phyloP scores from a whole-genome alignment of 805 yeast genomes.

The Suhomyces faveliae region DNA sequence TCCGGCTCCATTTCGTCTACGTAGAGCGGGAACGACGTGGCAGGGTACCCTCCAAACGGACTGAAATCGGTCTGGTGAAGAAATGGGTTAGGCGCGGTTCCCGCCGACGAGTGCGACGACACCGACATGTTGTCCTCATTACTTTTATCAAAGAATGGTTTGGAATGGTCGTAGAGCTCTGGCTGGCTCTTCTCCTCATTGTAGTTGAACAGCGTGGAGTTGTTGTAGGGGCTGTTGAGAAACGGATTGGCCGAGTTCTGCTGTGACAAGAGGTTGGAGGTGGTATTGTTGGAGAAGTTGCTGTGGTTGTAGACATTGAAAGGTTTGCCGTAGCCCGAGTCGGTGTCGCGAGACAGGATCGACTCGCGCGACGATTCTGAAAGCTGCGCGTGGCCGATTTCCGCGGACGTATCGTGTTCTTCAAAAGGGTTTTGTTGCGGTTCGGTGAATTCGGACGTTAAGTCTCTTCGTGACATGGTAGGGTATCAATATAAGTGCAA shows the following conservation, averaged over 20 bases:
- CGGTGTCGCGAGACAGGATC: conserved; percentile 14
- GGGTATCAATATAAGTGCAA: no score
- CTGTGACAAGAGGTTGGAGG: conserved; percentile 27
- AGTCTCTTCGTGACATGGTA: conserved; percentile 28
- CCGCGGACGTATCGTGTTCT: neutral
- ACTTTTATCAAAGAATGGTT: neutral
- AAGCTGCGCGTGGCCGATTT: neutral
- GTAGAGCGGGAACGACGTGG: conserved; percentile 82
- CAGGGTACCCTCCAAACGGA: conserved; percentile 98
- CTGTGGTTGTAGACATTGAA: conserved; percentile 34
- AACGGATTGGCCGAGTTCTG: conserved; percentile 6
- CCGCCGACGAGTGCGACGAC: conserved; percentile 16
- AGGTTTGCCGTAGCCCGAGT: conserved; percentile 30
- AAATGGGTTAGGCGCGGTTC: conserved; percentile 28
- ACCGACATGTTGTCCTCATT: neutral
- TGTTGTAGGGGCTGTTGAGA: neutral
- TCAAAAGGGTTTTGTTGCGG: conserved; percentile 14
- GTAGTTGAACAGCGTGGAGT: conserved; percentile 10
- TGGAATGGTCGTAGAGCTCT: neutral
- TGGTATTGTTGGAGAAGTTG: conserved; percentile 36
- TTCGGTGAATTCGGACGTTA: conserved; percentile 28
- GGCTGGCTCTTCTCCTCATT: neutral
- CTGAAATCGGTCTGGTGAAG: conserved; percentile 60
- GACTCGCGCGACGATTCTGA: conserved; percentile 12
- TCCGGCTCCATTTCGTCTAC: conserved; percentile 94